Percentiles rank a stretch among this genome's conserved stretches.
Evolutionary conservation across 306 rosid species (phyloP).

Genomic region (Sicyos edulis): DNA sequence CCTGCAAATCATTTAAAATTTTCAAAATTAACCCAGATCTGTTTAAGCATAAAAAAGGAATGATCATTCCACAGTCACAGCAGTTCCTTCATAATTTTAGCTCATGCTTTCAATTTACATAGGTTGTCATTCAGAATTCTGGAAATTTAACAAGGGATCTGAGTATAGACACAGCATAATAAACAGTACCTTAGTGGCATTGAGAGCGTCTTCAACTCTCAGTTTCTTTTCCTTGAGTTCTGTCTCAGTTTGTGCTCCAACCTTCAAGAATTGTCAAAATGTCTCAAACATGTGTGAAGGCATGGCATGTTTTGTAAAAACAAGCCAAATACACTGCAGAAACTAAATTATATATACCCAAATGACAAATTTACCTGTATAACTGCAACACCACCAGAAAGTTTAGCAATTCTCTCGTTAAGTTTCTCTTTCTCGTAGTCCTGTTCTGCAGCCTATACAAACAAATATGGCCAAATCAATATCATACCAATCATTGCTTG

Average conservation of each 20-base stretch:
- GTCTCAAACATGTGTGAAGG: neutral
- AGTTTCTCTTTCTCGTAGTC: slow-evolving; percentile 91
- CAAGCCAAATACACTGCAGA: neutral
- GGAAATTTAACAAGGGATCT: neutral
- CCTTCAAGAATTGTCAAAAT: slow-evolving; percentile 37
- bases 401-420: slow-evolving; percentile 83
- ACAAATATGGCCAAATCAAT: neutral
- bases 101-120: too few species aligned
- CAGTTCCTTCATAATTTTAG: neutral
- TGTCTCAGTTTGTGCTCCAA: slow-evolving; percentile 99
- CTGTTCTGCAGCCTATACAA: slow-evolving; percentile 77
- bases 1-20: slow-evolving; percentile 36
- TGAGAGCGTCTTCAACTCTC: slow-evolving; percentile 98
- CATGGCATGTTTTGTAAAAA: neutral
- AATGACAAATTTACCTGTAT: slow-evolving; percentile 67
- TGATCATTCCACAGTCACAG: neutral
- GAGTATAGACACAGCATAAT: neutral
- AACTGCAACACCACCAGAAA: slow-evolving; percentile 98
- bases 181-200: slow-evolving; percentile 78
- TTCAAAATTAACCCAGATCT: too few species aligned
- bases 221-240: slow-evolving; percentile 97
- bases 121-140: too few species aligned
- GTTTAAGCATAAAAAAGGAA: neutral
- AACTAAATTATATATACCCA: neutral
- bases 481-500: neutral